Base-by-base conservation (phyloP, 192 early-diverging fungal genomes). In the Coemansia sp. region DNA sequence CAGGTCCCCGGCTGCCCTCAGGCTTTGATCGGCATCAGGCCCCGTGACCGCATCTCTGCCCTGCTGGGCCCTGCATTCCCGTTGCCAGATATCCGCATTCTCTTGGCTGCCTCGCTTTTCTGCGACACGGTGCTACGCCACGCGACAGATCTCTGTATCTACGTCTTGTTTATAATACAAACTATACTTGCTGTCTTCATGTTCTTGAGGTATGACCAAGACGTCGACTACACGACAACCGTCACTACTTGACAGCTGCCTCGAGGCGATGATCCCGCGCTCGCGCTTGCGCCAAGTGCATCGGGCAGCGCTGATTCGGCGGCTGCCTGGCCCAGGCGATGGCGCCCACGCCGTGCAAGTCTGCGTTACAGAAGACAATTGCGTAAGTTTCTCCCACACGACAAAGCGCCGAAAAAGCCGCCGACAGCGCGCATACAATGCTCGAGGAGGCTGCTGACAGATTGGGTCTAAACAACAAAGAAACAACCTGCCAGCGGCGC, bases 381-480 rank as follows among this genome's bases (percentile, higher is more conserved):
- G 29, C 25, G 53, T 55, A 55, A 10, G 53, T 55, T 55, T 22
- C 29, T 55, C 53, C 29, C 53, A 55, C 53, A 29, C 53, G 11
- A 17, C 25, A 55, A 55, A 32, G 53, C 53, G 25, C 53, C 53
- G 53, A 55, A 32, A 55, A 55, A 55, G 53, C 53, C n/a, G 14
- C 53, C 53, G 53, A 35, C 41, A 45, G 41, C 41, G 15, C 41
- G 15, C 41, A 5, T 5, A 45, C 41, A 45, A 45, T 55, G 23
- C 53, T 25, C 5, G 14, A 29, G 23, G 19, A 24, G 11, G 53
- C 51, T 53, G 53, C 53, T 55, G 53, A 14, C 53, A 55, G 29
- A 25, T 21, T 25, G 23, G 51, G 23, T 17, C 11, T 21, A 25
- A n/a, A 45, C 14, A 45, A 45, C 41, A 45, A n/a, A n/a, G 32